Evolutionary conservation across 1,139 yeast genomes (phyloP).

Genomic region (Yamadazyma kanchanaburiensis): DNA sequence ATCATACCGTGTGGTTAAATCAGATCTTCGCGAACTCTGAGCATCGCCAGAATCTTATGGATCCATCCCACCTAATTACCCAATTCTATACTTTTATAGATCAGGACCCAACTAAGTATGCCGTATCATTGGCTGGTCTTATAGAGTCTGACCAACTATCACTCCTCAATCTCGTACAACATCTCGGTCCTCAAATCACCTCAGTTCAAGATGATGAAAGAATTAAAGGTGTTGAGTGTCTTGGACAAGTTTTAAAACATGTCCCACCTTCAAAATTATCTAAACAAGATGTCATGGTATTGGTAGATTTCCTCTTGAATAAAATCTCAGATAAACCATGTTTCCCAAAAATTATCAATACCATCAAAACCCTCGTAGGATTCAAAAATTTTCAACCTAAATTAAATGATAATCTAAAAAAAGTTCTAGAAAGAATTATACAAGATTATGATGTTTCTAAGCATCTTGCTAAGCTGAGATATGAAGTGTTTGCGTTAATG

Average conservation of each 20-base stretch:
- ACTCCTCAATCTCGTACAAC: constrained; percentile 34
- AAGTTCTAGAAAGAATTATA: constrained; percentile 38
- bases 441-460: constrained; percentile 57
- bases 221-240: constrained; percentile 52
- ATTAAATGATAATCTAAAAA: constrained; percentile 21
- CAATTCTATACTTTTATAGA: constrained; percentile 35
- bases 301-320: constrained; percentile 59
- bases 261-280: constrained; percentile 34
- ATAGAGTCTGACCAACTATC: constrained; percentile 20
- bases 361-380: constrained; percentile 48
- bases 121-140: constrained; percentile 21
- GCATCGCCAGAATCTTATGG: too few relatives aligned
- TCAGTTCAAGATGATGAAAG: constrained; percentile 61
- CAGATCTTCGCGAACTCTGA: too few relatives aligned
- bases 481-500: constrained; percentile 53
- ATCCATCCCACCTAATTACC: too few relatives aligned
- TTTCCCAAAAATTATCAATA: constrained; percentile 50
- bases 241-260: constrained; percentile 49
- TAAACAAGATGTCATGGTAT: constrained; percentile 64
- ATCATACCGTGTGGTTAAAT: too few relatives aligned
- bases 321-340: constrained; percentile 66
- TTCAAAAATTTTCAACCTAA: constrained; percentile 43
- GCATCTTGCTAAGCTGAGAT: constrained; percentile 65
- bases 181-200: constrained; percentile 51
- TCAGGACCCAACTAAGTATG: constrained; percentile 17